Evolutionary conservation across 805 yeast genomes (phyloP), one percentile per base, ranked within the genome.

Genomic region (Pichia scutulata): DNA sequence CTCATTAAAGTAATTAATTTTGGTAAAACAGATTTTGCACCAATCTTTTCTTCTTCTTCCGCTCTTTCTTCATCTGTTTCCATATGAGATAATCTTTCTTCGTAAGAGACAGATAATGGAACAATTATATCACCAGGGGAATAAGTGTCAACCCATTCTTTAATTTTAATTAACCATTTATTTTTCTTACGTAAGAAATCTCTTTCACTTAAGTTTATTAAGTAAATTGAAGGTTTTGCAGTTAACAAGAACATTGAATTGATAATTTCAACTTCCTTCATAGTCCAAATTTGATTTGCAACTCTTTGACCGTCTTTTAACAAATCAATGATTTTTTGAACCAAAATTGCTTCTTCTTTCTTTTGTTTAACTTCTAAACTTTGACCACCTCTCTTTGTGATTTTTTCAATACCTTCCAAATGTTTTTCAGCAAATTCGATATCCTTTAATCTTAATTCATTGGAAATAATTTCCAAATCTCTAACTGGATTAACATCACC

Each of bases 401-500:
- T 70, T 65, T 79, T 79, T 50, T 73, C 75, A 54, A 78, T 69
- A 50, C 73, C 73, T 66, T 78, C 83, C 63, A 79, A 70, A 63
- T 78, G 82, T 63, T 75, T 78, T 52, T 71, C 70, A 41, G 82
- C 82, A 73, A 93, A 93, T 73, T 93, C 99, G 60, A 93, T 89
- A 72, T 93, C 99, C 75, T 93, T 93, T 67, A 92, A 78, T 73
- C 97, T 84, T 70, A 93, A 80, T 75, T 93, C 99, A 57, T 86
- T 87, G 59, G 78, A 77, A 66, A 93, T 88, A 67, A 93, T 92
- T 58, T 87, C 93, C 72, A 93, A 80, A 72, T 93, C 99, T 67
- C 96, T 87, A 47, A 80, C 83, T 56, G 99, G 99, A 71, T 93
- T 82, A 55, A 93, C 99, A 62, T 90, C 97, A 67, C 93, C 93